phyloP scores from a whole-genome alignment of 352 stramenopile species.

The Phytophthora uliginosa region DNA sequence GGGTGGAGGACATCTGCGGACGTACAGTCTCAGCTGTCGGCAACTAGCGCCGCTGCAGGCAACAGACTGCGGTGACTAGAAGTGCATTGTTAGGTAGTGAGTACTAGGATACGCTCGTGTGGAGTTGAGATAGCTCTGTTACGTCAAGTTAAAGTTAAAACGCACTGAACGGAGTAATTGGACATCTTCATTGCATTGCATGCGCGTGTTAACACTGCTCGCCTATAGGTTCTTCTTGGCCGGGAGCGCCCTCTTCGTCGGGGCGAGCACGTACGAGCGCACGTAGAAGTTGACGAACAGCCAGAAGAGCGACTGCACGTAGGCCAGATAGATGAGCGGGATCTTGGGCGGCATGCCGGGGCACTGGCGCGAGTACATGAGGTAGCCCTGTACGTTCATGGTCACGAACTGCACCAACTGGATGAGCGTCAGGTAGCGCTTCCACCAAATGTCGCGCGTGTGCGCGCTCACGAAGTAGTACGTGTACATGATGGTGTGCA shows the following conservation, averaged over 20 bases:
- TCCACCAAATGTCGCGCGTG: slow-evolving; percentile 98
- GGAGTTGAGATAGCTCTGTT: not conserved
- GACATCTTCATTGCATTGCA: not conserved
- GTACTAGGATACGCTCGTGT: too few species aligned
- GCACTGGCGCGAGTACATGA: slow-evolving; percentile 86
- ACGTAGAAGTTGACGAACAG: slow-evolving; percentile 98
- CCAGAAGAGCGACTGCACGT: slow-evolving; percentile 96
- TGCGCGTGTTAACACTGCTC: too few species aligned
- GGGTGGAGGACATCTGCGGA: not conserved
- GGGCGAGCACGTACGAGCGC: slow-evolving; percentile 77
- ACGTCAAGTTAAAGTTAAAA: not conserved
- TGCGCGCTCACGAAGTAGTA: slow-evolving; percentile 99
- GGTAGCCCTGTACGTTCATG: slow-evolving; percentile 75
- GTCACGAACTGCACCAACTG: slow-evolving; percentile 95
- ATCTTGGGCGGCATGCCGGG: slow-evolving; percentile 78
- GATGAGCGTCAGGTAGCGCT: slow-evolving; percentile 94
- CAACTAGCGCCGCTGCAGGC: too few species aligned
- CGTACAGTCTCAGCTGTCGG: not conserved
- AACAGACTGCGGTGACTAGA: too few species aligned
- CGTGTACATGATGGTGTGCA: slow-evolving; percentile 99
- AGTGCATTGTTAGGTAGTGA: too few species aligned
- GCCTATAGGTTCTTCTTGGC: slow-evolving; percentile 38
- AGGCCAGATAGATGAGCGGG: slow-evolving; percentile 91
- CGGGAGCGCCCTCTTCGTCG: slow-evolving; percentile 30
- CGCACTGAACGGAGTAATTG: not conserved